Evolutionary conservation across 768 basidiomycete species (phyloP).

Genomic region (Mycena leptocephala): DNA sequence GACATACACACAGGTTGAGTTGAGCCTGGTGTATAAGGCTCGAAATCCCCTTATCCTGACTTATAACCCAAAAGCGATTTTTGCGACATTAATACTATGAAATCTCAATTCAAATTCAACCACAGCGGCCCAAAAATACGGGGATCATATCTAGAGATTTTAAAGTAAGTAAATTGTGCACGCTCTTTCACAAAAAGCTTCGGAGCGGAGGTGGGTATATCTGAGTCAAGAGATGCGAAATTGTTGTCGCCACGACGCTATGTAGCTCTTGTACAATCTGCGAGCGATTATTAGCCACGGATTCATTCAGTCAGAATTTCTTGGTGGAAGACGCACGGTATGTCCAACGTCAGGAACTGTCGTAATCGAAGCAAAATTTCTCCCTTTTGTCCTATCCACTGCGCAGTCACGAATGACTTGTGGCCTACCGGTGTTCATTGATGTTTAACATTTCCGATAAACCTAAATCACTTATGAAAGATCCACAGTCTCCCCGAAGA

Average conservation of each 20-base stretch:
- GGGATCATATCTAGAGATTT: too few relatives aligned
- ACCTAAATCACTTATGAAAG: neutral
- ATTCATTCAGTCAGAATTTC: neutral
- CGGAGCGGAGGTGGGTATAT: neutral
- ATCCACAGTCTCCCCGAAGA: slow-evolving; percentile 7
- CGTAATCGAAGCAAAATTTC: slow-evolving; percentile 1
- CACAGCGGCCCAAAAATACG: too few relatives aligned
- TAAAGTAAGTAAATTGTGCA: too few relatives aligned
- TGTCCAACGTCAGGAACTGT: slow-evolving; percentile 5
- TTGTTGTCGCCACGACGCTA: neutral
- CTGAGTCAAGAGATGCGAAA: neutral
- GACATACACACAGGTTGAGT: too few relatives aligned
- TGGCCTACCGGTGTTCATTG: neutral
- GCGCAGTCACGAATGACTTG: slow-evolving; percentile 1
- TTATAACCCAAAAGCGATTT: too few relatives aligned
- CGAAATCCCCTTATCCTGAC: too few relatives aligned
- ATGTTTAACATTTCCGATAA: neutral
- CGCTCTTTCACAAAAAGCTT: neutral
- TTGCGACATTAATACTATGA: too few relatives aligned
- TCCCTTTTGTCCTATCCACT: neutral
- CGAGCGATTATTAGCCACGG: neutral
- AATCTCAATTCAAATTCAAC: too few relatives aligned
- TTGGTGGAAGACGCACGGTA: neutral
- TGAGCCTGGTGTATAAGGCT: too few relatives aligned
- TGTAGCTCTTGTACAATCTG: slow-evolving; percentile 4